phyloP scores from a whole-genome alignment of 202 grass and related monocot genomes.

The Setaria viridis region DNA sequence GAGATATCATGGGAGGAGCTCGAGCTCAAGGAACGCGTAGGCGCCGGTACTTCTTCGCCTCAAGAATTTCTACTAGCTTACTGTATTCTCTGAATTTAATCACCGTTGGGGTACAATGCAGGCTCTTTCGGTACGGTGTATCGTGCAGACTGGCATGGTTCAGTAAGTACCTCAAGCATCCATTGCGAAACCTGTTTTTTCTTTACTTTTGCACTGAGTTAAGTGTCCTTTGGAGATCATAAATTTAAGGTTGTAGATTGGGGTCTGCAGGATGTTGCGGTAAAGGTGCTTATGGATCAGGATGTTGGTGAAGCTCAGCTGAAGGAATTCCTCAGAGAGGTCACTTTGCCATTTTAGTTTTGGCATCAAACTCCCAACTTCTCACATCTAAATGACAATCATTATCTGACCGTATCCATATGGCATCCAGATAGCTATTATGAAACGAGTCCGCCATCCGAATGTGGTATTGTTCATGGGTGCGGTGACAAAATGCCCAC shows the following conservation, averaged over 20 bases:
- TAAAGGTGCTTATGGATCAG: conserved; percentile 89
- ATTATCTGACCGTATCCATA: not conserved
- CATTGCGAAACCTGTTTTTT: not conserved
- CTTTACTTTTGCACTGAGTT: not conserved
- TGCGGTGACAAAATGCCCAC: conserved; percentile 79
- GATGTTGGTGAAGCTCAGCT: conserved; percentile 69
- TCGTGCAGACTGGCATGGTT: conserved; percentile 92
- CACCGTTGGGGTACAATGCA: conserved; percentile 36
- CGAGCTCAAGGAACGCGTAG: conserved; percentile 84
- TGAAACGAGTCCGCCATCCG: conserved; percentile 95
- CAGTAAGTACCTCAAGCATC: conserved; percentile 61
- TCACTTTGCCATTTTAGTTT: conserved; percentile 17
- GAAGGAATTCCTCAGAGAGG: conserved; percentile 96
- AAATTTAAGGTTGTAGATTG: conserved; percentile 27
- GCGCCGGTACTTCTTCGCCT: conserved; percentile 68
- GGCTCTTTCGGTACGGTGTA: conserved; percentile 95
- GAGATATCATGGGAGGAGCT: conserved; percentile 98
- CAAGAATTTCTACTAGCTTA: conserved; percentile 11
- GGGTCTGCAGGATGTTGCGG: conserved; percentile 84
- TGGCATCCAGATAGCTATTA: conserved; percentile 77
- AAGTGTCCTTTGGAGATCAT: conserved; percentile 25
- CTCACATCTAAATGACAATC: not conserved
- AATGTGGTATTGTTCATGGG: conserved; percentile 97
- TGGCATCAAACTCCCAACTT: not conserved
- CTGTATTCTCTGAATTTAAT: conserved; percentile 13